Evolutionary conservation across 495 filamentous ascomycete genomes (phyloP).

Genomic region (Penicillium soppii): DNA sequence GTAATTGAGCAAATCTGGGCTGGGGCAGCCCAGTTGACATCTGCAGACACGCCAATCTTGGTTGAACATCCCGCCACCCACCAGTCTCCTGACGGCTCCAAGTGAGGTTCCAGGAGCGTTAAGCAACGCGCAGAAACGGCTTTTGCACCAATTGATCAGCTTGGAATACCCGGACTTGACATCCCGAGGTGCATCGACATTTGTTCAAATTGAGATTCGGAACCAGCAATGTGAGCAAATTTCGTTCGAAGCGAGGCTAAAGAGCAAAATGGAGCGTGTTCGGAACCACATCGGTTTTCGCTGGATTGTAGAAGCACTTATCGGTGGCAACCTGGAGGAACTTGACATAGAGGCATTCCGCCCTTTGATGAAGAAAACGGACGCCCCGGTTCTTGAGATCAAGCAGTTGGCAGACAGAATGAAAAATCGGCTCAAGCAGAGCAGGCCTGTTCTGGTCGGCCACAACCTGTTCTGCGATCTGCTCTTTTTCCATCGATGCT

Average conservation of each 20-base stretch:
- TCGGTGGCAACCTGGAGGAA: conserved; percentile 53
- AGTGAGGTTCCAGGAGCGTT: conserved; percentile 21
- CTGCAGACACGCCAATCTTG: conserved; percentile 20
- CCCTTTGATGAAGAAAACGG: conserved; percentile 35
- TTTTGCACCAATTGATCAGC: conserved; percentile 68
- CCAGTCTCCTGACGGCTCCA: neutral
- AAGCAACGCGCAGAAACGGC: conserved; percentile 56
- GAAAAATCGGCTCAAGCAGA: conserved; percentile 43
- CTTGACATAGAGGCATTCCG: conserved; percentile 48
- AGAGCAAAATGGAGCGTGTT: conserved; percentile 42
- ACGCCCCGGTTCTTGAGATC: conserved; percentile 36
- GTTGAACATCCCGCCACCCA: conserved; percentile 34
- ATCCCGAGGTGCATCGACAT: conserved; percentile 42
- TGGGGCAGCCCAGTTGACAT: neutral
- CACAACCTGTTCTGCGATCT: conserved; percentile 80
- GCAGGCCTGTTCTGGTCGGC: conserved; percentile 60
- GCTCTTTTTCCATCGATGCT: conserved; percentile 67
- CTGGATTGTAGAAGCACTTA: conserved; percentile 69
- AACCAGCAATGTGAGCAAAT: conserved; percentile 49
- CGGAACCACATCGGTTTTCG: conserved; percentile 58
- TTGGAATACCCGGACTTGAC: conserved; percentile 59
- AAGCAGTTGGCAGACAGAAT: conserved; percentile 24
- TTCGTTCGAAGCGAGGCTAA: conserved; percentile 34
- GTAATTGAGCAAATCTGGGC: neutral
- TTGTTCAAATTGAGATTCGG: conserved; percentile 51